A percentile compares a stretch with the other conserved stretches of the same genome.
Conservation (phyloP, 306 rosid species). For the Vigna reflexopilosa region DNA sequence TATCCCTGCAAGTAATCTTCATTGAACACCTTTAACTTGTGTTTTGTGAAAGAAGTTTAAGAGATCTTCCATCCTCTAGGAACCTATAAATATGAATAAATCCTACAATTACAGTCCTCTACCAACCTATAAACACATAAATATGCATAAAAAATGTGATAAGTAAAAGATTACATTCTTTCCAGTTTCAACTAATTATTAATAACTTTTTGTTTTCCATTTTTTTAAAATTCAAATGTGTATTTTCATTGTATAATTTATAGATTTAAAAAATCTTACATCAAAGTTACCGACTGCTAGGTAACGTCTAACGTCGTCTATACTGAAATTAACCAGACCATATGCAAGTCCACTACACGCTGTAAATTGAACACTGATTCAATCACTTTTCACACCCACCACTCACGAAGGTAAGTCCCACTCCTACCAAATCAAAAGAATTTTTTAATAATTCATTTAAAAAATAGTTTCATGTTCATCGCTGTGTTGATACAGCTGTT, state of each 20-base stretch:
- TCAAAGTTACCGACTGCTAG: too few relatives aligned
- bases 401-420: slow-evolving; percentile 19
- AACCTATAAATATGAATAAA: slow-evolving; percentile 92
- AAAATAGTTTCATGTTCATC: background rate
- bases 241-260: too few relatives aligned
- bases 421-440: background rate
- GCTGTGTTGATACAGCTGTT: slow-evolving; percentile 35
- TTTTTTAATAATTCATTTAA: background rate
- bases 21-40: slow-evolving; percentile 96
- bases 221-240: too few relatives aligned
- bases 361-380: background rate
- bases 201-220: too few relatives aligned
- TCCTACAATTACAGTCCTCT: slow-evolving; percentile 67
- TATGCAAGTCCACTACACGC: background rate
- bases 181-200: too few relatives aligned
- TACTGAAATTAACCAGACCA: background rate
- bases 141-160: too few relatives aligned
- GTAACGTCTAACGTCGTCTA: background rate
- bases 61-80: slow-evolving; percentile 88
- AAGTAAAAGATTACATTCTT: too few relatives aligned
- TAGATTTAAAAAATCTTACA: too few relatives aligned
- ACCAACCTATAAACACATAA: too few relatives aligned
- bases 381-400: background rate
- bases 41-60: slow-evolving; percentile 93
- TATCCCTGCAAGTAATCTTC: slow-evolving; percentile 94